These are phyloP conservation scores for Alternaria hordeiaustralica DNA, from an alignment of 2,329 filamentous ascomycete species.

Conservation along the genomic window DNA sequence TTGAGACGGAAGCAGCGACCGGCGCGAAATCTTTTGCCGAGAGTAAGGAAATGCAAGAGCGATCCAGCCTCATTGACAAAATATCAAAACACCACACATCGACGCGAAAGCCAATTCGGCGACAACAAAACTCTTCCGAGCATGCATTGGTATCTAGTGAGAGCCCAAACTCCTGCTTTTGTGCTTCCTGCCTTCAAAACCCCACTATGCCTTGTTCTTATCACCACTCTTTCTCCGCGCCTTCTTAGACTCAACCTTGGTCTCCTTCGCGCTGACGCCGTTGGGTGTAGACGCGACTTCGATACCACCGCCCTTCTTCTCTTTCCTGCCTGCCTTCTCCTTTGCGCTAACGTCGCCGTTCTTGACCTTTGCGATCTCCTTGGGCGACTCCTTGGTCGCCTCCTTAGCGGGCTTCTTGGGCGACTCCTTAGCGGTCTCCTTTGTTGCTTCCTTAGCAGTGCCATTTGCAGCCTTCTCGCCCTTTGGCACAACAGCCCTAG, in stretches of 20 bases:
- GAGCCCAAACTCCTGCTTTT: not conserved
- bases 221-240: constrained; percentile 28
- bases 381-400: constrained; percentile 9
- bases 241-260: constrained; percentile 22
- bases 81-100: not conserved
- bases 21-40: not conserved
- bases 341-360: constrained; percentile 9
- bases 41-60: not conserved
- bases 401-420: constrained; percentile 27
- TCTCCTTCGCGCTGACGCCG: constrained; percentile 15
- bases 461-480: constrained; percentile 27
- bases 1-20: not conserved
- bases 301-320: constrained; percentile 17
- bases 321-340: constrained; percentile 12
- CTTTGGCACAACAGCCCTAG: constrained; percentile 45
- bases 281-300: constrained; percentile 14
- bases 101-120: not conserved
- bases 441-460: constrained; percentile 9
- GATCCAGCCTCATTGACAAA: not conserved
- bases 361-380: not conserved
- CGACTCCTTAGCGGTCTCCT: constrained; percentile 22
- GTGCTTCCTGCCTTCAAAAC: not conserved
- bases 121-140: not conserved
- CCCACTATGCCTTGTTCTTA: constrained; percentile 24
- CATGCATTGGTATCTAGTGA: constrained; percentile 2